A percentile compares a stretch with the other conserved stretches of the same genome.
Evolutionary conservation across 225 moss, liverwort and hornwort genomes (phyloP).

Genomic region (Pseudoscleropodium purum): DNA sequence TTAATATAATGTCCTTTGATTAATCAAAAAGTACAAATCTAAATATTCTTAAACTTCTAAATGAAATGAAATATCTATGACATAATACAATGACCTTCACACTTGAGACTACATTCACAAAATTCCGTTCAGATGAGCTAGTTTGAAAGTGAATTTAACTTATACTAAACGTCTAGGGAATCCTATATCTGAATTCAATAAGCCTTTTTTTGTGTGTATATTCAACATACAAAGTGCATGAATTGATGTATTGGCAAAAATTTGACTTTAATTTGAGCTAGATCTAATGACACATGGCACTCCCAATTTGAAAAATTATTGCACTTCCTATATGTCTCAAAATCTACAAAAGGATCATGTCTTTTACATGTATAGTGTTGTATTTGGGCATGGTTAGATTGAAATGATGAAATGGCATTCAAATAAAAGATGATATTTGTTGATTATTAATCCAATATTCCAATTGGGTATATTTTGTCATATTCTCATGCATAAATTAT

Average conservation of each 20-base stretch:
- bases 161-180: fast-evolving
- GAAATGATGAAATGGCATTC: background rate
- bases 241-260: background rate
- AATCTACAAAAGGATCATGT: background rate
- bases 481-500: background rate
- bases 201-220: background rate
- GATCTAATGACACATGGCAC: background rate
- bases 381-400: background rate
- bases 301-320: background rate
- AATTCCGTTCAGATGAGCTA: fast-evolving
- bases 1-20: background rate
- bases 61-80: background rate
- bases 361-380: background rate
- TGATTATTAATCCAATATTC: background rate
- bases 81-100: background rate
- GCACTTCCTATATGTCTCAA: background rate
- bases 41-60: background rate
- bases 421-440: background rate
- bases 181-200: background rate
- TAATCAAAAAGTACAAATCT: background rate
- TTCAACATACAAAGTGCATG: background rate
- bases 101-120: background rate
- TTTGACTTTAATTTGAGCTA: background rate
- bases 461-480: background rate
- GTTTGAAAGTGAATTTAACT: background rate